Conservation (phyloP, 2,329 filamentous ascomycete genomes). For the Trichophaea hybrida region DNA sequence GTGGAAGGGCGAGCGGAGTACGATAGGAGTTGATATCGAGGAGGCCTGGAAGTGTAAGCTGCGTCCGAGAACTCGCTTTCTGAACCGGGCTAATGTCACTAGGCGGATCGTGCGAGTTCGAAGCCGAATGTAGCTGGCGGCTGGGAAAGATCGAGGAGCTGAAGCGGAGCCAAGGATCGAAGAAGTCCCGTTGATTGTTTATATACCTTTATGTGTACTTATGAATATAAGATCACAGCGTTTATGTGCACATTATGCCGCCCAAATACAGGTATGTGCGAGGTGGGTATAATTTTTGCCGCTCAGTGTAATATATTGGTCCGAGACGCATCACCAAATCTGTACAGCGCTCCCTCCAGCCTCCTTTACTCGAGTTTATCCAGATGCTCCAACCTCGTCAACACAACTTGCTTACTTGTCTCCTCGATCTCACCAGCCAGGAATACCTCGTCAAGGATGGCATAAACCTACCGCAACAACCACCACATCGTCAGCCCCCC, state of each 20-base stretch:
- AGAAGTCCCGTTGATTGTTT: not conserved
- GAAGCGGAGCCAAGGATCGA: constrained; percentile 27
- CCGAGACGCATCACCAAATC: not conserved
- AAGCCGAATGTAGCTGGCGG: constrained; percentile 64
- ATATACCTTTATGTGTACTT: not conserved
- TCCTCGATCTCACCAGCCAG: constrained; percentile 96
- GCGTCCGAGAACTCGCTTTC: not conserved
- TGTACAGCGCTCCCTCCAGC: not conserved
- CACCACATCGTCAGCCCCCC: not conserved
- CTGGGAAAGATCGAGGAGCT: constrained; percentile 49
- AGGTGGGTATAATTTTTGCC: not conserved
- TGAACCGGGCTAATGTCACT: not conserved
- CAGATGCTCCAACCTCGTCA: constrained; percentile 85
- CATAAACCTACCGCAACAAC: constrained; percentile 54
- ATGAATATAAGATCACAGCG: not conserved
- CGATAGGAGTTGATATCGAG: constrained; percentile 62
- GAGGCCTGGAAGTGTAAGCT: constrained; percentile 72
- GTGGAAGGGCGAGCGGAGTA: constrained; percentile 66
- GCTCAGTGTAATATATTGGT: not conserved
- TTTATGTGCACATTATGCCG: not conserved
- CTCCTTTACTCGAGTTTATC: constrained; percentile 69
- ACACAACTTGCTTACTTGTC: constrained; percentile 93
- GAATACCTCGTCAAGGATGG: constrained; percentile 96
- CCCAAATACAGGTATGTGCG: too few relatives aligned
- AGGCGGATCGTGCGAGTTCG: constrained; percentile 55